Conservation (phyloP, 805 yeast genomes). For the Kazachstania kunashirensis region DNA sequence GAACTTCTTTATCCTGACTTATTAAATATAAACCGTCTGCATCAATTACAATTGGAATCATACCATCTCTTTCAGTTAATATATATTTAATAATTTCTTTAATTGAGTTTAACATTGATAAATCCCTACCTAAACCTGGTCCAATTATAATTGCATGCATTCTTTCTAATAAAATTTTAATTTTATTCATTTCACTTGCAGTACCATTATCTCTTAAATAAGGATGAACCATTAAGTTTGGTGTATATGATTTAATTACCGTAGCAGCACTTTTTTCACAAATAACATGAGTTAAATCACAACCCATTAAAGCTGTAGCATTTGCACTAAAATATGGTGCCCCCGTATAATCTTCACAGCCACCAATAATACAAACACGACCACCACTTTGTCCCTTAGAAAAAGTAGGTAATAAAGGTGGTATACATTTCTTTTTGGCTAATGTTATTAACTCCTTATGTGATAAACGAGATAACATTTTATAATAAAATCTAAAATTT, state of each 20-base stretch:
- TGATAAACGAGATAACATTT: conserved; percentile 12
- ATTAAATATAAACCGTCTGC: conserved; percentile 80
- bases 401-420: conserved; percentile 61
- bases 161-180: conserved; percentile 46
- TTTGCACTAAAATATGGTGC: conserved; percentile 90
- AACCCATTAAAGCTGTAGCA: conserved; percentile 75
- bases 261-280: conserved; percentile 74
- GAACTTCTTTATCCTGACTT: conserved; percentile 28
- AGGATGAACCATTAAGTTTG: conserved; percentile 95
- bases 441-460: conserved; percentile 39
- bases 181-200: conserved; percentile 43
- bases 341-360: conserved; percentile 92
- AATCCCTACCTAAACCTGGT: conserved; percentile 88
- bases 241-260: conserved; percentile 78
- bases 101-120: conserved; percentile 51
- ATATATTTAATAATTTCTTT: conserved; percentile 40
- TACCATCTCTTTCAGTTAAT: conserved; percentile 40
- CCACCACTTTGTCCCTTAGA: conserved; percentile 95
- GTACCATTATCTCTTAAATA: conserved; percentile 40
- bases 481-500: background rate
- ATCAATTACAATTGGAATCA: conserved; percentile 71
- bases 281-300: conserved; percentile 82
- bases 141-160: conserved; percentile 82
- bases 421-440: conserved; percentile 47
- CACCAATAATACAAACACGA: conserved; percentile 78